Conservation (phyloP, 768 basidiomycete species). For the Leccinum uliginosum region DNA sequence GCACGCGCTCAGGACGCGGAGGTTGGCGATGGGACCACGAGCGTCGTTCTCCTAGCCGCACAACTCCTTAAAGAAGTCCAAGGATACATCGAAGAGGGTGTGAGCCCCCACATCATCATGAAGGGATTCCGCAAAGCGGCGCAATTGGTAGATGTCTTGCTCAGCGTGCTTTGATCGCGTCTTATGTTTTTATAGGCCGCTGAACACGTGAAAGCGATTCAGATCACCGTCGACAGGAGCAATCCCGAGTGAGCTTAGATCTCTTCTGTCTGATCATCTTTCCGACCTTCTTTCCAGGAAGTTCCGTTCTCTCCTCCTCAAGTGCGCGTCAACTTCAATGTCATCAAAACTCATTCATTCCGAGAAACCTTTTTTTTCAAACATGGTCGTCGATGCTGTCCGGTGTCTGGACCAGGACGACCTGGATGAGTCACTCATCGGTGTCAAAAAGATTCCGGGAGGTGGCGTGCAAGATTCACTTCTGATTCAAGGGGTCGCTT, state of each 20-base stretch:
- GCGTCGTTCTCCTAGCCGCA: constrained; percentile 89
- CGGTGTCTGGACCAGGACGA: constrained; percentile 88
- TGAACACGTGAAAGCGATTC: constrained; percentile 83
- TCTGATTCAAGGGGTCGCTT: constrained; percentile 86
- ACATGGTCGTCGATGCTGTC: constrained; percentile 98
- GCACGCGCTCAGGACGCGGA: constrained; percentile 98
- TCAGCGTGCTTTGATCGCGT: constrained; percentile 6
- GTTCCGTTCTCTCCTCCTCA: constrained; percentile 90
- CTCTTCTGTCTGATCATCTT: background rate
- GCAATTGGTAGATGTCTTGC: constrained; percentile 59
- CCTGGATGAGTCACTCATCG: constrained; percentile 93
- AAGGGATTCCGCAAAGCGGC: constrained; percentile 90
- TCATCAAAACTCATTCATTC: constrained; percentile 99
- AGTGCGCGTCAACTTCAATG: constrained; percentile 99
- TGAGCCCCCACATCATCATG: constrained; percentile 96
- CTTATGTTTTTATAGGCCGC: constrained; percentile 53
- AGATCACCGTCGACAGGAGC: constrained; percentile 84
- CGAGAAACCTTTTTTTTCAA: constrained; percentile 97
- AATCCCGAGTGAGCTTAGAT: constrained; percentile 73
- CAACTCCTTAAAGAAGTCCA: constrained; percentile 92
- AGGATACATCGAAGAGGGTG: constrained; percentile 91
- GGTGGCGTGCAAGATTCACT: constrained; percentile 97
- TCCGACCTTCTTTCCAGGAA: constrained; percentile 44
- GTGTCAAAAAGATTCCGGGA: constrained; percentile 96
- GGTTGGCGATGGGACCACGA: constrained; percentile 97